Percentiles rank a stretch among this genome's conserved stretches.
These are phyloP conservation scores for Trichosporon asahii DNA, from an alignment of 1,284 basidiomycete species.

Conservation along the genomic window DNA sequence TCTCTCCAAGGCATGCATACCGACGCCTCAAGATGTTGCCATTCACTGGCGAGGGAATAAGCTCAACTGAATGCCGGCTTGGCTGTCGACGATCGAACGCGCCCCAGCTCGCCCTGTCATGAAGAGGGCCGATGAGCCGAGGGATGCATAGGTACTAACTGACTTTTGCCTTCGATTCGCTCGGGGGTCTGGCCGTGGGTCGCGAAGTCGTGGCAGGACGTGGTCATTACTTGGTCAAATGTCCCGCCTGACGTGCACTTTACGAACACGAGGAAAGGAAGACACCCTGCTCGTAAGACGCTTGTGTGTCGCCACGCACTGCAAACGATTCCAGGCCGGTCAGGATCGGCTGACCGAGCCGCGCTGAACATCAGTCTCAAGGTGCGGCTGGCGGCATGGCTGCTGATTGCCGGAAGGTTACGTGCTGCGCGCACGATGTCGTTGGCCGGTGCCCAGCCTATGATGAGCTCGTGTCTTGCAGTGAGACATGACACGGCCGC, in stretches of 20 bases:
- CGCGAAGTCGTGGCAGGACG: neutral
- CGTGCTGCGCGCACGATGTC: neutral
- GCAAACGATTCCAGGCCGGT: neutral
- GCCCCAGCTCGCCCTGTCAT: neutral
- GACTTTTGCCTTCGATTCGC: neutral
- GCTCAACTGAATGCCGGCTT: conserved; percentile 5
- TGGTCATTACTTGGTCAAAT: neutral
- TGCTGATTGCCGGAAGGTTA: neutral
- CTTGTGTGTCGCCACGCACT: neutral
- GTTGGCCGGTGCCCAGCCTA: neutral
- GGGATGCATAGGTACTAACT: neutral
- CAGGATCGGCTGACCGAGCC: neutral
- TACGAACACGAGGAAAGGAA: neutral
- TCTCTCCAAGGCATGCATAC: neutral
- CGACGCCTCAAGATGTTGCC: neutral
- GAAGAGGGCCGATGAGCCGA: neutral
- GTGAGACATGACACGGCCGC: neutral
- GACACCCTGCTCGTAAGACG: neutral
- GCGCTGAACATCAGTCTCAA: neutral
- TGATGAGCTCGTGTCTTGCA: neutral
- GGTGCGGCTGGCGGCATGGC: neutral
- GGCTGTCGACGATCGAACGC: conserved; percentile 6
- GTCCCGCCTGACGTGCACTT: no score
- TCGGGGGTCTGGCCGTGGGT: conserved; percentile 1
- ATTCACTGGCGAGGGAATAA: neutral